These are phyloP conservation scores for Oryza longistaminata DNA, from an alignment of 176 grass and related monocot genomes.

Conservation along the genomic window DNA sequence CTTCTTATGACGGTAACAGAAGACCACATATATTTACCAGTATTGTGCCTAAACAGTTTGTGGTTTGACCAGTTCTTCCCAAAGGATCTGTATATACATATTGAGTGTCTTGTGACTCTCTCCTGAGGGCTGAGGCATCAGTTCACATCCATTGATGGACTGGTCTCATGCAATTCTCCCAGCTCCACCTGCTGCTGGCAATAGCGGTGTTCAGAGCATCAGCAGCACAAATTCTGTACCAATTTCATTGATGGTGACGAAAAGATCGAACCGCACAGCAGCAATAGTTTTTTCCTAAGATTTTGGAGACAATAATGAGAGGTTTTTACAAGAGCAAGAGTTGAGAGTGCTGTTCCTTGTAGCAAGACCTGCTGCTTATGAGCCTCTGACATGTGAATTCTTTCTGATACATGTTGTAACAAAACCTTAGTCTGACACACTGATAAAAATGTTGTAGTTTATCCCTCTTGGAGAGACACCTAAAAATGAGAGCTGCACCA, in stretches of 20 bases:
- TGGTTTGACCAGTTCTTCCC: background rate
- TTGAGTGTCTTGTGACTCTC: background rate
- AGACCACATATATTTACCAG: constrained; percentile 36
- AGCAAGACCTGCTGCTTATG: background rate
- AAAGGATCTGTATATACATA: background rate
- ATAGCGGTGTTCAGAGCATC: background rate
- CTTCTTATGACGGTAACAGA: constrained; percentile 50
- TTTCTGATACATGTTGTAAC: background rate
- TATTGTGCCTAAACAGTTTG: background rate
- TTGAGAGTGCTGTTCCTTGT: background rate
- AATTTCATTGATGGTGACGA: constrained; percentile 23
- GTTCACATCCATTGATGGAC: background rate
- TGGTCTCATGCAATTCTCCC: background rate
- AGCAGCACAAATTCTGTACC: background rate
- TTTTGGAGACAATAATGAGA: background rate
- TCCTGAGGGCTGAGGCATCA: background rate
- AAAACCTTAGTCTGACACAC: background rate
- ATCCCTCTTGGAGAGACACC: background rate
- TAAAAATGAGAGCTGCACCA: background rate
- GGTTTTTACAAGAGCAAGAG: background rate
- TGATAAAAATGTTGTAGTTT: background rate
- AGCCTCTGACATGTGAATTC: background rate
- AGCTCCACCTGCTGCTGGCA: background rate
- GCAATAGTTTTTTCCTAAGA: background rate
- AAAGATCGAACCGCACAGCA: background rate